Base-by-base conservation (phyloP, 2,329 filamentous ascomycete species). In the Diplodia corticola region DNA sequence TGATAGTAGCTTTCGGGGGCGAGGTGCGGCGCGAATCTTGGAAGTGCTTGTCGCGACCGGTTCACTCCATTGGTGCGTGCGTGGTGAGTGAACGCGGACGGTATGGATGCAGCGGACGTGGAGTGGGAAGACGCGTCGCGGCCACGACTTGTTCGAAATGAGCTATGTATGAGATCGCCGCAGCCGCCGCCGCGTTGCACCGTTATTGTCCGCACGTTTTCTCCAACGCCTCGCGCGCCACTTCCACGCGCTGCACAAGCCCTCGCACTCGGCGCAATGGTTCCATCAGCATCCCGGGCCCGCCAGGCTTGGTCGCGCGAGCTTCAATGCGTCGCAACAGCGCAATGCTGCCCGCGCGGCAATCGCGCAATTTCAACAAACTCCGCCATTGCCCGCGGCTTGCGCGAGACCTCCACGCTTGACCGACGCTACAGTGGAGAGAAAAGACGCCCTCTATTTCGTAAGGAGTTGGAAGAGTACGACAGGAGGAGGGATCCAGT, bases 311-410 rank as follows among this genome's bases (percentile, higher is more conserved):
- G 55, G 55, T 59, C 55, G 55, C 55, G 37, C 24, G 37, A 59
- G 10, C 17, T 59, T 10, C 55, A 30, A 48, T 48, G 37, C 24
- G 13, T 59, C 17, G 7, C 4, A 10, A 10, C 24, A 2, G 7
- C 15, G 15, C 35, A 46, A 30, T 59, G 37, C 24, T 46, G 37
- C 26, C 20, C n/a, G 26, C 22, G 13, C 9, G 48, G 48, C 24
- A 50, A 24, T 37, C 82, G 83, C 67, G 73, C 80, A 72, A 84
- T 85, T 24, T 89, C 87, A 49, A 82, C 91, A 48, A 85, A 82
- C 67, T 90, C 89, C 10, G 89, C 89, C 50, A 92, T 93, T 72
- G 85, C 88, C 69, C 82, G 84, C 53, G 90, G 90, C 15, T 81
- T 92, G 64, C 86, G 88, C 72, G 80, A 55, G 15, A 37, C 57